Percentiles rank a stretch among this genome's conserved stretches.
Evolutionary conservation across 345 rosid genomes (phyloP).

Genomic region (Acer negundo): DNA sequence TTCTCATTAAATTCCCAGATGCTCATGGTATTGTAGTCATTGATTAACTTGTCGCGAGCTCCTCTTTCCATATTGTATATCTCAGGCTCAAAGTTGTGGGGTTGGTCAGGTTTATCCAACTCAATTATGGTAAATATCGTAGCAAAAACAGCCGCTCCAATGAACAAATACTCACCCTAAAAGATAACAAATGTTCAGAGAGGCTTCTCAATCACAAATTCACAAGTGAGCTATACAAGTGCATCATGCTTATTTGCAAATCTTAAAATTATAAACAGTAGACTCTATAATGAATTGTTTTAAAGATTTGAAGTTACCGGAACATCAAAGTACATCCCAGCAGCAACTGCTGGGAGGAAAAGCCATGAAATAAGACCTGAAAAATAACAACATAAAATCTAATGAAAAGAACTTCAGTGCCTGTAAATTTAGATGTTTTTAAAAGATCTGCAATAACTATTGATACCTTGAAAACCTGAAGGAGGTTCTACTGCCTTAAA

Average conservation of each 20-base stretch:
- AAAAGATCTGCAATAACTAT: not conserved
- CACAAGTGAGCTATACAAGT: no score
- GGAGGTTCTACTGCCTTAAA: conserved; percentile 64
- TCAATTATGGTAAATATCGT: conserved; percentile 68
- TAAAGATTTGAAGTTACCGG: conserved; percentile 47
- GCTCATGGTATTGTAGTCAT: conserved; percentile 81
- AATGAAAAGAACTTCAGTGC: not conserved
- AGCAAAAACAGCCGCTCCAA: conserved; percentile 75
- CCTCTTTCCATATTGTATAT: conserved; percentile 85
- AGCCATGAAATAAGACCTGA: conserved; percentile 79
- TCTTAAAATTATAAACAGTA: no score
- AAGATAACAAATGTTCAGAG: not conserved
- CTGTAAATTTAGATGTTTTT: not conserved
- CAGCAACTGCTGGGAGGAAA: conserved; percentile 82
- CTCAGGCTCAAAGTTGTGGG: conserved; percentile 93
- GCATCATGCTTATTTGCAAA: no score
- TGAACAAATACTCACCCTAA: conserved; percentile 81
- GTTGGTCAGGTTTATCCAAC: conserved; percentile 91
- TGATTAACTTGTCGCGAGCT: conserved; percentile 85
- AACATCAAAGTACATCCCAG: conserved; percentile 66
- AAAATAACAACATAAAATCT: conserved; percentile 7
- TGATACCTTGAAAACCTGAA: conserved; percentile 74
- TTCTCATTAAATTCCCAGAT: conserved; percentile 95
- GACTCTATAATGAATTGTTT: not conserved
- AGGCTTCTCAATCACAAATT: conserved; percentile 4